These are phyloP conservation scores for Colletotrichum acutatum DNA, from an alignment of 2,329 filamentous ascomycete genomes.

Conservation along the genomic window DNA sequence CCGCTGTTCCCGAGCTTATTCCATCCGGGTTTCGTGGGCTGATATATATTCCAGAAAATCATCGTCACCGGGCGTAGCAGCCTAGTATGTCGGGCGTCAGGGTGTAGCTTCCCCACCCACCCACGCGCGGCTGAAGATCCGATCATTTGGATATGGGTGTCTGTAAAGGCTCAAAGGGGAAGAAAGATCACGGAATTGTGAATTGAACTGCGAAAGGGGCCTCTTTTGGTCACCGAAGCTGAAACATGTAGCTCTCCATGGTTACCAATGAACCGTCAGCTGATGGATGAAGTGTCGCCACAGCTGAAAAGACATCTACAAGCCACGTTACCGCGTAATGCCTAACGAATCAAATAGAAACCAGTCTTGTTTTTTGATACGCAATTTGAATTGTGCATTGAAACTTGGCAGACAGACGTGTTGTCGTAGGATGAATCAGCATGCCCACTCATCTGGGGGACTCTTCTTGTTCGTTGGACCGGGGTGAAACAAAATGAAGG, in stretches of 20 bases:
- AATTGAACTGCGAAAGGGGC: background rate
- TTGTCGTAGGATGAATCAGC: background rate
- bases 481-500: background rate
- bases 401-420: background rate
- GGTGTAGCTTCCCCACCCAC: background rate
- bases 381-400: background rate
- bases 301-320: background rate
- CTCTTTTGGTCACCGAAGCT: background rate
- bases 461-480: background rate
- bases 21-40: background rate
- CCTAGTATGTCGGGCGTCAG: background rate
- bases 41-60: background rate
- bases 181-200: background rate
- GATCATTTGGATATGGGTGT: background rate
- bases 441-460: background rate
- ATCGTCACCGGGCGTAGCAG: background rate
- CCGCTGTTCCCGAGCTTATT: background rate
- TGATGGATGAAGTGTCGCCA: background rate
- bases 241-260: background rate
- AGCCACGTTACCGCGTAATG: background rate
- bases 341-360: background rate
- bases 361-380: background rate
- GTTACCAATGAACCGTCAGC: background rate
- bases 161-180: background rate
- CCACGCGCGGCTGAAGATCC: background rate